Base-by-base conservation (phyloP, 2,329 filamentous ascomycete genomes). In the Alternaria incomplexa region DNA sequence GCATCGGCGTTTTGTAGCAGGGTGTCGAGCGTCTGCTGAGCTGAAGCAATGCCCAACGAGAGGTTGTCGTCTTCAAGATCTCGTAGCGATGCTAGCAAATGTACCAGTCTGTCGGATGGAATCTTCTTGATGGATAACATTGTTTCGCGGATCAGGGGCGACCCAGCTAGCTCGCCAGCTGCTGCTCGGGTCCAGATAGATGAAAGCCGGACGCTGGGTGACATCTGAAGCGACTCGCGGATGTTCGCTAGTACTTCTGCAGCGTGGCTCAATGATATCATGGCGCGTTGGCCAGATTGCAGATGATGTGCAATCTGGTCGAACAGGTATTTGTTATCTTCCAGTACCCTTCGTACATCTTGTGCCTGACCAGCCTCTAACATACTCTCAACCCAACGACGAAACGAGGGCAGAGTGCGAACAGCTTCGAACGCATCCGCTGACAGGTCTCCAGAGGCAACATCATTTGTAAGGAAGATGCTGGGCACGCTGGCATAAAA, bases 401-500 rank as follows among this genome's bases (percentile, higher is more conserved):
- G 66, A 50, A 94, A 94, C 2, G 92, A 95, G 3, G 87, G 84
- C 17, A 93, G 80, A 61, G 87, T 90, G 36, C 92, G 87, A 8
- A 92, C 78, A 11, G 90, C 89, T 68, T 92, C 87, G 8, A 91
- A 77, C 67, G 92, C 90, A 63, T 90, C 86, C 1, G 81, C 71
- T 54, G 90, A 84, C 1, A 92, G 66, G 4, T 82, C 69, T 9
- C 75, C 62, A 44, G 74, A 68, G 6, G 72, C 46, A 6, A 83
- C 50, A 12, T 69, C 67, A 2, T 82, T 58, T 13, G 81, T 80
- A 10, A 89, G 78, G 32, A 95, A 84, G 5, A 93, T 77, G 64
- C 89, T 92, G 4, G 93, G 82, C 1, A 90, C 88, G 69, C 93
- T 95, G 43, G 90, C 91, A 70, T 93, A 95, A 73, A 92, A 95